These are phyloP conservation scores for Ganoderma boninense DNA, from an alignment of 1,284 basidiomycete genomes.

Conservation along the genomic window DNA sequence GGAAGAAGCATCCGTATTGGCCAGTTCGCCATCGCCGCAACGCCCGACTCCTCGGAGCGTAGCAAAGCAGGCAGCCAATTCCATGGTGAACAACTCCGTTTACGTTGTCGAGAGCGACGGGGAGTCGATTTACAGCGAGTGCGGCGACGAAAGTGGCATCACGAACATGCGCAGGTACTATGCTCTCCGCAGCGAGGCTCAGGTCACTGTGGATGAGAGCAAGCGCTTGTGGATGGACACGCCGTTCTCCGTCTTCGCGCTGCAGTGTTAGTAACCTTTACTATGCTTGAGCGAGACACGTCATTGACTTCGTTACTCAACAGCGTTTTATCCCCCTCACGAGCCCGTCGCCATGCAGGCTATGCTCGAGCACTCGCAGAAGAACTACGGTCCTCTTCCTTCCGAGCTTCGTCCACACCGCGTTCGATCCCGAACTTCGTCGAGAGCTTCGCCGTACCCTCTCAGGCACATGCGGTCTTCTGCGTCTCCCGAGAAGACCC, in stretches of 20 bases:
- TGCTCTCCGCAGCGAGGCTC: slow-evolving; percentile 73
- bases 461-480: slow-evolving; percentile 53
- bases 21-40: slow-evolving; percentile 48
- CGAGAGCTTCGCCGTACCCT: slow-evolving; percentile 78
- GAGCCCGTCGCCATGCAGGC: slow-evolving; percentile 74
- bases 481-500: slow-evolving; percentile 51
- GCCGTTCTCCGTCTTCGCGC: slow-evolving; percentile 71
- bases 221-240: slow-evolving; percentile 74
- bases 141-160: slow-evolving; percentile 73
- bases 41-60: slow-evolving; percentile 30
- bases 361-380: slow-evolving; percentile 74
- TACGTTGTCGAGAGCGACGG: slow-evolving; percentile 67
- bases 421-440: slow-evolving; percentile 69
- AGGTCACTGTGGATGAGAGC: slow-evolving; percentile 73
- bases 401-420: slow-evolving; percentile 69
- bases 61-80: slow-evolving; percentile 18
- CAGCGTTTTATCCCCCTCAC: slow-evolving; percentile 76
- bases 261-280: slow-evolving; percentile 66
- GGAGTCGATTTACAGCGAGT: slow-evolving; percentile 56
- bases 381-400: slow-evolving; percentile 74
- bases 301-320: slow-evolving; percentile 3
- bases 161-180: slow-evolving; percentile 70
- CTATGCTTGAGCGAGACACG: background rate
- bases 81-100: slow-evolving; percentile 48
- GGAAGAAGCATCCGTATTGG: slow-evolving; percentile 60